A percentile compares a stretch with the other conserved stretches of the same genome.
Conservation (phyloP, 768 basidiomycete species). For the Rhodocollybia butyracea region DNA sequence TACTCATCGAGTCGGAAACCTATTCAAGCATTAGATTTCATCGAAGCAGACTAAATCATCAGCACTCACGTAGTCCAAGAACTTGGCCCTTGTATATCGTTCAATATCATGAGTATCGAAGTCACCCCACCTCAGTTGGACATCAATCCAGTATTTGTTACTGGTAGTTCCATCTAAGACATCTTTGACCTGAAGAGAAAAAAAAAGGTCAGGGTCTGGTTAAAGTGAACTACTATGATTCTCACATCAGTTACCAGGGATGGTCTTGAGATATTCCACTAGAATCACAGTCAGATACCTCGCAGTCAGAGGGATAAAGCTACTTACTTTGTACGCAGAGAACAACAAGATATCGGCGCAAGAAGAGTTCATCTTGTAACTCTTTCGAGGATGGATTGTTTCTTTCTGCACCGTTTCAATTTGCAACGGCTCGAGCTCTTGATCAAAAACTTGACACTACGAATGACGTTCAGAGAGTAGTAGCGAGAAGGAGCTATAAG, state of each 20-base stretch:
- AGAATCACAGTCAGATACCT: slow-evolving; percentile 14
- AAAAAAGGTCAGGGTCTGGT: not conserved
- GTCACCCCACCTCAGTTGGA: slow-evolving; percentile 95
- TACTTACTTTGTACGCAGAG: slow-evolving; percentile 78
- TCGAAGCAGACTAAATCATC: not conserved
- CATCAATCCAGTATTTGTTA: slow-evolving; percentile 98
- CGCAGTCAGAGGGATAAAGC: too few relatives aligned
- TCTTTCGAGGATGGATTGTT: slow-evolving; percentile 98
- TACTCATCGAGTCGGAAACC: slow-evolving; percentile 97
- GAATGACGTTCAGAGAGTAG: not conserved
- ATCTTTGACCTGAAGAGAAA: slow-evolving; percentile 70
- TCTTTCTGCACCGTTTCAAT: slow-evolving; percentile 99
- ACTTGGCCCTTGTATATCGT: slow-evolving; percentile 97
- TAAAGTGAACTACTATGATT: not conserved
- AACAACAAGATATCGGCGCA: slow-evolving; percentile 97
- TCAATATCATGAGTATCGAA: slow-evolving; percentile 99
- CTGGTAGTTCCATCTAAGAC: slow-evolving; percentile 96
- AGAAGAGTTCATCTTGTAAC: slow-evolving; percentile 99
- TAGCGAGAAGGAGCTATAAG: not conserved
- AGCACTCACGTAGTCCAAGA: slow-evolving; percentile 86
- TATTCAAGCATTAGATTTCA: slow-evolving; percentile 20
- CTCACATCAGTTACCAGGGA: slow-evolving; percentile 91
- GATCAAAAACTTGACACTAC: slow-evolving; percentile 97
- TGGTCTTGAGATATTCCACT: slow-evolving; percentile 98
- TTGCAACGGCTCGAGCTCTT: slow-evolving; percentile 95